These are phyloP conservation scores for Salvia miltiorrhiza DNA, from an alignment of 257 asterid genomes.

Conservation along the genomic window DNA sequence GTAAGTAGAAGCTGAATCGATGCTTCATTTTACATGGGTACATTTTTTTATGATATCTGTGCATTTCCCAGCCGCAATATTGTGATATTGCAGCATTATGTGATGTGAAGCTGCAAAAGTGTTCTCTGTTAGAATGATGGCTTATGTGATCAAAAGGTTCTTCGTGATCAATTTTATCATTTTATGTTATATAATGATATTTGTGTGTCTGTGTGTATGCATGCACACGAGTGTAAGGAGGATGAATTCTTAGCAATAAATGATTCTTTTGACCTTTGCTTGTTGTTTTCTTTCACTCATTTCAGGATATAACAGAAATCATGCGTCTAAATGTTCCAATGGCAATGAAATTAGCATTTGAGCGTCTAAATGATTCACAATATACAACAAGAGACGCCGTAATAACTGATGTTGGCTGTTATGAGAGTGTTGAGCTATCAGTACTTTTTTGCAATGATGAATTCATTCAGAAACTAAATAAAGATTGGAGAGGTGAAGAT, in stretches of 20 bases:
- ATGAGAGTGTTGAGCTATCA: slow-evolving; percentile 79
- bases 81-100: neutral
- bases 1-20: neutral
- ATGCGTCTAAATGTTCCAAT: slow-evolving; percentile 90
- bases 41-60: neutral
- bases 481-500: slow-evolving; percentile 96
- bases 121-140: neutral
- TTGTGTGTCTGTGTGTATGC: neutral
- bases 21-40: neutral
- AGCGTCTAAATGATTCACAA: slow-evolving; percentile 49
- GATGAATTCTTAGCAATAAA: neutral
- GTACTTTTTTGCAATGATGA: slow-evolving; percentile 90
- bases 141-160: neutral
- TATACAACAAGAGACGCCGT: slow-evolving; percentile 65
- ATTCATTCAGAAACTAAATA: slow-evolving; percentile 77
- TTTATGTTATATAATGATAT: neutral
- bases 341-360: slow-evolving; percentile 88
- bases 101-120: neutral
- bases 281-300: slow-evolving; percentile 16
- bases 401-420: slow-evolving; percentile 66
- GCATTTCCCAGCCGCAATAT: neutral
- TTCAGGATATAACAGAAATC: slow-evolving; percentile 80
- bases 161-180: slow-evolving; percentile 6
- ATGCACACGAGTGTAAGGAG: neutral
- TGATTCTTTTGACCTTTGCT: neutral